Percentiles rank a stretch among this genome's conserved stretches.
Evolutionary conservation across 2,329 filamentous ascomycete species (phyloP).

Genomic region (Trichoderma lentiforme): DNA sequence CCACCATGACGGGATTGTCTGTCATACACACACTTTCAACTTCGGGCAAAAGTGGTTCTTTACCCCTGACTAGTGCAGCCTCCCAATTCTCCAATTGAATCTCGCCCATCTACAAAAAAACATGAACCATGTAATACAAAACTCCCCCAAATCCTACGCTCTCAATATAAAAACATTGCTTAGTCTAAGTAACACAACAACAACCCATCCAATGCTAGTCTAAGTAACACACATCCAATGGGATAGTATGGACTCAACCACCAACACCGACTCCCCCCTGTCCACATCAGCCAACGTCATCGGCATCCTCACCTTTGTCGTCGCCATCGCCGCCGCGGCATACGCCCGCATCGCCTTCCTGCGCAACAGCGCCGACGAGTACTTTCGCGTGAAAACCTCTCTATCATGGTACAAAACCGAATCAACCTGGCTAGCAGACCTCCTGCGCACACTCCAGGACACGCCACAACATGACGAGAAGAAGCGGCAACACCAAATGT

Average conservation of each 20-base stretch:
- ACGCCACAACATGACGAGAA: not conserved
- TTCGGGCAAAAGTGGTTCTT: not conserved
- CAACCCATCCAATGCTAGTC: not conserved
- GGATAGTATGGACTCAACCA: slow-evolving; percentile 24
- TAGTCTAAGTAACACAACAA: not conserved
- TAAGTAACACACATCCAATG: not conserved
- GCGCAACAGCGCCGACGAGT: slow-evolving; percentile 45
- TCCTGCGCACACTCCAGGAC: slow-evolving; percentile 33
- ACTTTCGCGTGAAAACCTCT: slow-evolving; percentile 45
- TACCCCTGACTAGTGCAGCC: not conserved
- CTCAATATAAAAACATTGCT: not conserved
- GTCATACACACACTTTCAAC: not conserved
- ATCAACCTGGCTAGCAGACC: slow-evolving; percentile 43
- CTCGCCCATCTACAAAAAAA: not conserved
- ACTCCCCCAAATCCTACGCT: not conserved
- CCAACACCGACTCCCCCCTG: slow-evolving; percentile 41
- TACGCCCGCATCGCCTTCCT: slow-evolving; percentile 45
- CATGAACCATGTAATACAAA: not conserved
- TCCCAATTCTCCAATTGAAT: not conserved
- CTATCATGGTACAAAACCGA: slow-evolving; percentile 50
- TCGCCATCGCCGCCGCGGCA: slow-evolving; percentile 42
- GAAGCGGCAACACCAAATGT: slow-evolving; percentile 44
- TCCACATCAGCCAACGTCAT: slow-evolving; percentile 43
- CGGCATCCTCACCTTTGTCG: slow-evolving; percentile 47
- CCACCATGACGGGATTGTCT: not conserved